Evolutionary conservation across 1,284 basidiomycete species (phyloP).

Genomic region (Lentinus polychrous): DNA sequence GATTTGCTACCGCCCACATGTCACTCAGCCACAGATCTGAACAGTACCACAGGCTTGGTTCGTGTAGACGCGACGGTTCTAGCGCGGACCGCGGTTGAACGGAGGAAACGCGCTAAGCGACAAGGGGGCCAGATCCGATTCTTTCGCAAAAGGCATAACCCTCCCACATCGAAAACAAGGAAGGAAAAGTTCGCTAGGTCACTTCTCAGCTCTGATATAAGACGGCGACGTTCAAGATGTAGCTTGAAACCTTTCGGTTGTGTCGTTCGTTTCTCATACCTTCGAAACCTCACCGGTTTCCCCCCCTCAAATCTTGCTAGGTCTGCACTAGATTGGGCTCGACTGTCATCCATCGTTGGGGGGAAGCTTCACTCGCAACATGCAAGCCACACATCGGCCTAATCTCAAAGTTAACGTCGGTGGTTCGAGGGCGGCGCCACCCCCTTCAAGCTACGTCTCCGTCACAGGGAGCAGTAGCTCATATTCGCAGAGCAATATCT

Average conservation of each 20-base stretch:
- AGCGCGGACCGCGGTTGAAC: too few relatives aligned
- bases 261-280: slow-evolving; percentile 1
- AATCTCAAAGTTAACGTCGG: not conserved
- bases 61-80: too few relatives aligned
- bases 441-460: slow-evolving; percentile 11
- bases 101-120: not conserved
- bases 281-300: too few relatives aligned
- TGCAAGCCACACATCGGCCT: not conserved
- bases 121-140: not conserved
- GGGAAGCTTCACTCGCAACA: not conserved
- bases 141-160: not conserved
- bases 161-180: not conserved
- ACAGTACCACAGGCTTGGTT: too few relatives aligned
- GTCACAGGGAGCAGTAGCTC: slow-evolving; percentile 8
- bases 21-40: too few relatives aligned
- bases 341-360: not conserved
- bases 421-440: not conserved
- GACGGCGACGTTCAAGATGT: too few relatives aligned
- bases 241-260: not conserved
- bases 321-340: too few relatives aligned
- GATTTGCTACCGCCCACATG: too few relatives aligned
- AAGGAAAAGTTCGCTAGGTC: not conserved
- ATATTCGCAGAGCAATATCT: slow-evolving; percentile 21
- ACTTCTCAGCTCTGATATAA: too few relatives aligned
- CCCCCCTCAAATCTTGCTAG: too few relatives aligned